A percentile compares a stretch with the other conserved stretches of the same genome.
Conservation (phyloP, 257 asterid species). For the Nicotiana otophora region DNA sequence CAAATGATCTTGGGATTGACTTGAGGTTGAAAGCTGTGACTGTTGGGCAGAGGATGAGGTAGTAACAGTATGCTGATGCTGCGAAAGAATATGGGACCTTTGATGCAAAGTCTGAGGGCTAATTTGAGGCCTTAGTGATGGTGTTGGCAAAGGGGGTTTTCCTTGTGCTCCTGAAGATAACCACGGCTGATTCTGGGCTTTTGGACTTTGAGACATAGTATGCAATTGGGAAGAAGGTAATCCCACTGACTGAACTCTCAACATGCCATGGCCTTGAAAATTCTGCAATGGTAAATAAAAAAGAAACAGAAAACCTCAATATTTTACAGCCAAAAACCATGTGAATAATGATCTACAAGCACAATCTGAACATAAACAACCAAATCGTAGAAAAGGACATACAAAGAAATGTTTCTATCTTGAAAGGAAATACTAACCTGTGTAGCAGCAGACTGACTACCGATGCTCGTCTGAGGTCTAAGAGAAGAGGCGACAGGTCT, state of each 20-base stretch:
- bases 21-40: conserved; percentile 44
- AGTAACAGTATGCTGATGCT: conserved; percentile 45
- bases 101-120: conserved; percentile 59
- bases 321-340: background rate
- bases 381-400: background rate
- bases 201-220: conserved; percentile 49
- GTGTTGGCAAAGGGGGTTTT: conserved; percentile 67
- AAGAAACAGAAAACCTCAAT: conserved; percentile 5
- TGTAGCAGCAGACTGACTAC: conserved; percentile 49
- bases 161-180: conserved; percentile 64
- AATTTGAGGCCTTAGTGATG: conserved; percentile 59
- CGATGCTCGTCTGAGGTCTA: conserved; percentile 54
- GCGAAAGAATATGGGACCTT: conserved; percentile 54
- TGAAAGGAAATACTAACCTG: conserved; percentile 39
- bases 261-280: conserved; percentile 74
- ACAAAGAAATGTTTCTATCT: background rate
- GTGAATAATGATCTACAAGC: background rate
- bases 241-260: conserved; percentile 58
- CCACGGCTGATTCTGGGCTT: conserved; percentile 79
- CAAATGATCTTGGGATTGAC: conserved; percentile 51
- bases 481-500: conserved; percentile 56
- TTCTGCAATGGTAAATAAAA: conserved; percentile 29
- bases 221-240: conserved; percentile 57
- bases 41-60: conserved; percentile 41
- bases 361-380: background rate